These are phyloP conservation scores for Diaporthe capsici DNA, from an alignment of 2,329 filamentous ascomycete genomes.

Conservation along the genomic window DNA sequence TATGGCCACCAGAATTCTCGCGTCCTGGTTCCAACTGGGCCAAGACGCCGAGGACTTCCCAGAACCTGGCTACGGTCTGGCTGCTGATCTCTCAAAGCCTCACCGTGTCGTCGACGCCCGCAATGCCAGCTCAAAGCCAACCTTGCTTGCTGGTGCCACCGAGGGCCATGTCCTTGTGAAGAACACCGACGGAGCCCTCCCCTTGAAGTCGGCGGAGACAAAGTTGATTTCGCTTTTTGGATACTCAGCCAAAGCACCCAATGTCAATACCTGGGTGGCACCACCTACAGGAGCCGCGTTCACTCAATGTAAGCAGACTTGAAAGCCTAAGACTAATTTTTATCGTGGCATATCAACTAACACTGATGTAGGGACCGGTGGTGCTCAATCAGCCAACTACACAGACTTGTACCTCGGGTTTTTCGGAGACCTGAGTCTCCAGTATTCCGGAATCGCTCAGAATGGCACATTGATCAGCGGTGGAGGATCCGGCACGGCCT, in stretches of 20 bases:
- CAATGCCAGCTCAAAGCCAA: conserved; percentile 58
- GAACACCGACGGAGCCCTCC: conserved; percentile 69
- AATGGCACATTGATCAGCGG: conserved; percentile 61
- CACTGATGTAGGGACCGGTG: conserved; percentile 50
- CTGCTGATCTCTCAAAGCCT: conserved; percentile 60
- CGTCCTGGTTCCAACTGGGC: conserved; percentile 69
- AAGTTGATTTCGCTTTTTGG: conserved; percentile 70
- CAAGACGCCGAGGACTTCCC: conserved; percentile 66
- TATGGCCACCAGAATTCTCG: conserved; percentile 63
- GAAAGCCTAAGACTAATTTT: background rate
- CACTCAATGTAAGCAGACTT: conserved; percentile 15
- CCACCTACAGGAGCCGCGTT: conserved; percentile 49
- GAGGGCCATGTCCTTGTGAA: conserved; percentile 77
- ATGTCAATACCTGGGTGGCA: conserved; percentile 55
- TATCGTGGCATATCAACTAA: background rate
- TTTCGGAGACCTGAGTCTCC: conserved; percentile 43
- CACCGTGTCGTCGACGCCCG: conserved; percentile 69
- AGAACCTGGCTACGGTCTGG: conserved; percentile 65
- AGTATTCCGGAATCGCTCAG: conserved; percentile 48
- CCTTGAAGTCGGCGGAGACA: conserved; percentile 59
- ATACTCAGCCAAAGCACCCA: conserved; percentile 68
- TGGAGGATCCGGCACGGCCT: conserved; percentile 59
- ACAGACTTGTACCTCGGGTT: conserved; percentile 51
- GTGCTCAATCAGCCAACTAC: conserved; percentile 55
- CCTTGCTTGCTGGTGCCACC: conserved; percentile 68